Evolutionary conservation across 176 grass and related monocot genomes (phyloP).

Genomic region (Neostapfia colusana): DNA sequence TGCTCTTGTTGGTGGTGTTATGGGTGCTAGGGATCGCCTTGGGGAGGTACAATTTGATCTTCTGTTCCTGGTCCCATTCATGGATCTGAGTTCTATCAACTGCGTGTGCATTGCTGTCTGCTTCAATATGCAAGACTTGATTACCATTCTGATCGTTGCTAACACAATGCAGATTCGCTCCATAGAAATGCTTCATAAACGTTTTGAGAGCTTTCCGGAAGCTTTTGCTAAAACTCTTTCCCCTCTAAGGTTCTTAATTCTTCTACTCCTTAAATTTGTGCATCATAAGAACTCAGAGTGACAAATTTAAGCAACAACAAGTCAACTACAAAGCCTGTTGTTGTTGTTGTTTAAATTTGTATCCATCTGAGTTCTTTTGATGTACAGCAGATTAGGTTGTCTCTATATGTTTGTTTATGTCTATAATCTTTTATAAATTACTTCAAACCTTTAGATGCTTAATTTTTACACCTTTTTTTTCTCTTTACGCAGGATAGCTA

Average conservation of each 20-base stretch:
- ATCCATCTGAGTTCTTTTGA: neutral
- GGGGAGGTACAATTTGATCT: constrained; percentile 69
- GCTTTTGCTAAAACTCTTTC: constrained; percentile 87
- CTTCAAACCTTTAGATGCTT: neutral
- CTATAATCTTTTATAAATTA: constrained; percentile 6
- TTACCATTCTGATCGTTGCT: constrained; percentile 10
- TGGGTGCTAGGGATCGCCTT: constrained; percentile 85
- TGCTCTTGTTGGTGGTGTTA: constrained; percentile 91
- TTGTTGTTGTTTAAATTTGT: constrained; percentile 25
- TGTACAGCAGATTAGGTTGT: neutral
- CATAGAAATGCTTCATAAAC: constrained; percentile 98
- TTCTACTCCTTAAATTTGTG: constrained; percentile 19
- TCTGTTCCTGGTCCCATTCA: constrained; percentile 8
- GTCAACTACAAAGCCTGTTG: too few species aligned
- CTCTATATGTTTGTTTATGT: constrained; percentile 3
- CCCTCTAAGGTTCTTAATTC: constrained; percentile 52
- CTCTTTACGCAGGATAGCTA: constrained; percentile 50
- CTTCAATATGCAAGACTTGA: constrained; percentile 23
- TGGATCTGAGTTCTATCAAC: constrained; percentile 34
- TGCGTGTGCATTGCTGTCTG: neutral
- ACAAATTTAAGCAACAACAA: too few species aligned
- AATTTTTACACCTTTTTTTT: constrained; percentile 32
- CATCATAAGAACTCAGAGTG: too few species aligned
- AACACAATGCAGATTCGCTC: constrained; percentile 76
- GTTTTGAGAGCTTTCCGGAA: constrained; percentile 96